Evolutionary conservation across 352 stramenopile species (phyloP), one percentile per base, ranked within the genome.

Genomic region (Globisporangium solare): DNA sequence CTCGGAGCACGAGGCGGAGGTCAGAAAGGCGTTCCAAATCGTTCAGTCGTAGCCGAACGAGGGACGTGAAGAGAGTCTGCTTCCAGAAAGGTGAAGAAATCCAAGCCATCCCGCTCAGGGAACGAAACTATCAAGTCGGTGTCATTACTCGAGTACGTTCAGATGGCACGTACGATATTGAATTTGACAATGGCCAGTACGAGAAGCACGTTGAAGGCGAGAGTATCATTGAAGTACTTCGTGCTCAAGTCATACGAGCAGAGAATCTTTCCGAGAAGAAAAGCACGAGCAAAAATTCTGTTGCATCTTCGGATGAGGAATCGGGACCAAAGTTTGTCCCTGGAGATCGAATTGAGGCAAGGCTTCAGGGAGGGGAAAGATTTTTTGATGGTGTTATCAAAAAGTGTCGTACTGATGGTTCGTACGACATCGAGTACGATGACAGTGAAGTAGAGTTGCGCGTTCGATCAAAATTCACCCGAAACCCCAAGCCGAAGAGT

Each of bases 51-150:
- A 66, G 56, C 24, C 60, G 61, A 22, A 63, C 58, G 22, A 65
- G 61, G 20, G 62, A 67, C 37, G 61, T 54, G 6, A 61, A 74
- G 24, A 67, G 50, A 18, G 65, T 61, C 0, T 67, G 67, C 2
- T 88, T 87, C 53, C 58, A 76, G 45, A 59, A 64, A 13, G 79
- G 79, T 14, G 76, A 89, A 60, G 74, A 84, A 47, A 74, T 89
- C 20, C 73, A 89, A 64, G 79, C 74, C 2, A 68, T 88, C 31
- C 76, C 76, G 17, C 54, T 86, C 3, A 67, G 74, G 0, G 68
- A 73, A 47, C 53, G 66, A 48, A 66, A 79, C 14, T 83, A 75
- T 48, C 59, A 81, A 51, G 67, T 83, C 12, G 79, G 79, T 35
- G 65, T 76, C 1, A 76, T 90, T 52, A 67, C 70, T 14, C 70